Evolutionary conservation across 352 stramenopile species (phyloP).

Genomic region (Aphanomyces invadans): DNA sequence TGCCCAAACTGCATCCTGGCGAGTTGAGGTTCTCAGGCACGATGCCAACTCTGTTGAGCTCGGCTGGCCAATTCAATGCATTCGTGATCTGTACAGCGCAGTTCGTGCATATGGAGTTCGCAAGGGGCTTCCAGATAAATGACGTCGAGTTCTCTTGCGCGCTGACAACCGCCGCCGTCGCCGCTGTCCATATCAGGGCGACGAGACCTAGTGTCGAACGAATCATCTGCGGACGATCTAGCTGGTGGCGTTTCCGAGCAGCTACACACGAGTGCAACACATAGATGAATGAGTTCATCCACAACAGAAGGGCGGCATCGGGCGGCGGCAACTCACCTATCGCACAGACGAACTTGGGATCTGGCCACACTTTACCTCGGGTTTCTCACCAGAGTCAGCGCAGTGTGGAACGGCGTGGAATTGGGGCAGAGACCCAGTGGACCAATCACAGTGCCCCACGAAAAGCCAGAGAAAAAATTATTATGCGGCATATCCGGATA

Average conservation of each 20-base stretch:
- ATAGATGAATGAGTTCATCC: background rate
- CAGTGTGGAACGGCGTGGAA: background rate
- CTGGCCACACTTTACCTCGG: constrained; percentile 7
- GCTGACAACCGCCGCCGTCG: background rate
- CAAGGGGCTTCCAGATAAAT: constrained; percentile 7
- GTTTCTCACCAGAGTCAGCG: constrained; percentile 11
- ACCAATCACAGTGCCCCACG: background rate
- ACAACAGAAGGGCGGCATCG: too few relatives aligned
- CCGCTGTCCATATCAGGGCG: background rate
- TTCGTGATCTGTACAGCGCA: constrained; percentile 15
- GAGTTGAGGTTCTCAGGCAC: background rate
- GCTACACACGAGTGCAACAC: background rate
- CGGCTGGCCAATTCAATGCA: background rate
- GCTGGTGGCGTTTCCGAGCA: too few relatives aligned
- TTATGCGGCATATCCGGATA: background rate
- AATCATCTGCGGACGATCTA: background rate
- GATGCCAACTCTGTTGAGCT: constrained; percentile 7
- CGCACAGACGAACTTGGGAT: background rate
- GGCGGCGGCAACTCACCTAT: background rate
- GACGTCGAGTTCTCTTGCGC: background rate
- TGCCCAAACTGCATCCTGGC: background rate
- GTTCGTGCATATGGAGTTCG: constrained; percentile 12
- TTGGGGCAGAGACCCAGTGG: background rate
- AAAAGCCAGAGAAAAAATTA: constrained; percentile 6
- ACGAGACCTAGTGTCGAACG: background rate